Evolutionary conservation across 805 yeast genomes (phyloP).

Genomic region (Schwanniomyces sp.): DNA sequence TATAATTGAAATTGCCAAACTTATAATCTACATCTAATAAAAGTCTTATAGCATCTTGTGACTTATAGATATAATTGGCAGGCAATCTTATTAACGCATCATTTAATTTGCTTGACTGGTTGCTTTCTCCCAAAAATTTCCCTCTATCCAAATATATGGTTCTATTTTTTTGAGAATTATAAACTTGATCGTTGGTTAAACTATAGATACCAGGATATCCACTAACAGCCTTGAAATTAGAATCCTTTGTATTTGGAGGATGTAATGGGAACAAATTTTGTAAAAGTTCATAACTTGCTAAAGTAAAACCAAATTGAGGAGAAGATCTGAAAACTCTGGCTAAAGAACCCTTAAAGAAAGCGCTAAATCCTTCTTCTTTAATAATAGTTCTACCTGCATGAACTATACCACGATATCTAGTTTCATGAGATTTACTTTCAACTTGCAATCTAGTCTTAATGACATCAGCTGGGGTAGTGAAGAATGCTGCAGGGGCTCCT

Average conservation of each 20-base stretch:
- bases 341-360: conserved; percentile 94
- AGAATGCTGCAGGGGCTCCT: conserved; percentile 96
- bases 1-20: conserved; percentile 54
- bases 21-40: conserved; percentile 64
- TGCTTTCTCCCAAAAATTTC: conserved; percentile 34
- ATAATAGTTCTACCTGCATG: conserved; percentile 76
- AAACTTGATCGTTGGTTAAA: conserved; percentile 46
- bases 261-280: conserved; percentile 75
- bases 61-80: conserved; percentile 51
- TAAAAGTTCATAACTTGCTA: conserved; percentile 94
- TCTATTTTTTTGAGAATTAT: conserved; percentile 36
- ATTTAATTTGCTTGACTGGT: conserved; percentile 23
- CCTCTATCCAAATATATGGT: conserved; percentile 35
- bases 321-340: conserved; percentile 94
- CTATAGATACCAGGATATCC: conserved; percentile 48
- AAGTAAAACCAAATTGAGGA: conserved; percentile 96
- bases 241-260: conserved; percentile 44
- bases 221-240: conserved; percentile 42
- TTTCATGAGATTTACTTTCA: conserved; percentile 74
- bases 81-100: conserved; percentile 44
- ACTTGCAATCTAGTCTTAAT: conserved; percentile 93
- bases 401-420: conserved; percentile 69
- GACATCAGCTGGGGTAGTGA: conserved; percentile 96
- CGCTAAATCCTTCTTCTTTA: conserved; percentile 78
- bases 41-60: conserved; percentile 59